Base-by-base conservation (phyloP, 2,329 filamentous ascomycete species). In the Alternaria arbusti region DNA sequence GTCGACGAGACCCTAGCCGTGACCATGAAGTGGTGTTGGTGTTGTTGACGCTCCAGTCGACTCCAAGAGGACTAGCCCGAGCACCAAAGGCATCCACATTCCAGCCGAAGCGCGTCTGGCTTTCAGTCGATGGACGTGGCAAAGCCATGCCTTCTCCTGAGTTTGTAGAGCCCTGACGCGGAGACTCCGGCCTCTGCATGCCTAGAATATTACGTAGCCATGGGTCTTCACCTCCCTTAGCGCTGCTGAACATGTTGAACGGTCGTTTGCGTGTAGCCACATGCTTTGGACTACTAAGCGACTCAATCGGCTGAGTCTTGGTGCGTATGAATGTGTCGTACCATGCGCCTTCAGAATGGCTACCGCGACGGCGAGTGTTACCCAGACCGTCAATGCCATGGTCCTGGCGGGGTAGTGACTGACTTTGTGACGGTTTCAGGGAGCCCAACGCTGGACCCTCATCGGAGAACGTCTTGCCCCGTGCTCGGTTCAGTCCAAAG, bases 1-100 rank as follows among this genome's bases (percentile, higher is more conserved):
- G 92, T 36, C 94, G 87, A 54, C 94, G 88, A 32, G 94, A 97
- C 8, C 91, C 90, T 71, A 89, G 91, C 43, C 91, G 84, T 6
- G 92, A 91, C 90, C 91, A 96, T 1, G 91, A 80, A 59, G 64
- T 72, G 11, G 82, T 71, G 59, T 73, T 75, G 6, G 71, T 73
- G 49, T 77, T 79, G 55, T 73, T 73, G 59, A 78, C 71, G 17
- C 77, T 79, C 76, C 78, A 79, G 44, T 80, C 79, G 78, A 85
- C 80, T 78, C 68, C 79, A 59, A 76, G 76, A 6, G 75, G 82
- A 57, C 80, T 82, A 54, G 77, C 81, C 36, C 81, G 74, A 6
- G 79, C 76, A 12, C 79, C 82, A 76, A 70, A 82, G 68, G 54
- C 70, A 55, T 79, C 74, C 3, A 76, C 64, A 6, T 72, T 71